phyloP scores from a whole-genome alignment of 345 rosid genomes.

The Capsella bursapastoris region DNA sequence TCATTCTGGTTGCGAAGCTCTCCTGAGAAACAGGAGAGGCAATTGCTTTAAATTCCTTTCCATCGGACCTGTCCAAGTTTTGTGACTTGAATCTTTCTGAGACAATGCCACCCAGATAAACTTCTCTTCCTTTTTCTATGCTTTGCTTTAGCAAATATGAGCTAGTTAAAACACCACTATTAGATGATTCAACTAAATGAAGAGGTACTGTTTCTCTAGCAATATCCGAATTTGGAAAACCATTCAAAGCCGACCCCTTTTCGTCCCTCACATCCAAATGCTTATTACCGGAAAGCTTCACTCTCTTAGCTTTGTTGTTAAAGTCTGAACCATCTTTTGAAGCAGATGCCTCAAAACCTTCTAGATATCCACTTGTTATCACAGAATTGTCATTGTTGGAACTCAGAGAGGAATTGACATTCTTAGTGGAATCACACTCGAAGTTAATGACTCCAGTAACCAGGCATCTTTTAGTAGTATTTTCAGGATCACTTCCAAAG shows the following conservation, averaged over 20 bases:
- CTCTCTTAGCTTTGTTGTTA: conserved; percentile 51
- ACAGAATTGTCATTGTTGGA: conserved; percentile 68
- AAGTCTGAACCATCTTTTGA: conserved; percentile 47
- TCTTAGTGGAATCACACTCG: conserved; percentile 53
- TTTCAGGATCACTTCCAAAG: conserved; percentile 51
- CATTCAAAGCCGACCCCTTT: conserved; percentile 32
- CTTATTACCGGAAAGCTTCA: conserved; percentile 50
- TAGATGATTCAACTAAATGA: conserved; percentile 66
- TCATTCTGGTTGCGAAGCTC: conserved; percentile 59
- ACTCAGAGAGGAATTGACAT: conserved; percentile 47
- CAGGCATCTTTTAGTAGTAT: conserved; percentile 53
- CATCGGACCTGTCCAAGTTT: conserved; percentile 35
- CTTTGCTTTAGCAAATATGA: conserved; percentile 59
- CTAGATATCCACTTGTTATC: conserved; percentile 55
- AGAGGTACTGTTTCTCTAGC: conserved; percentile 47
- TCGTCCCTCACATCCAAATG: conserved; percentile 38
- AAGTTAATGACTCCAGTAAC: conserved; percentile 56
- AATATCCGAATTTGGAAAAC: conserved; percentile 40
- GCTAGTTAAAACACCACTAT: conserved; percentile 60
- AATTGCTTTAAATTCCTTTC: conserved; percentile 57
- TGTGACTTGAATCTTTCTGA: conserved; percentile 42
- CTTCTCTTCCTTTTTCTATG: conserved; percentile 40
- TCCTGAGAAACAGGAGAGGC: conserved; percentile 83
- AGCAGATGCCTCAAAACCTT: conserved; percentile 47
- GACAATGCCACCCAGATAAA: conserved; percentile 41